Conservation (phyloP, 495 filamentous ascomycete species). For the Lepraria neglecta region DNA sequence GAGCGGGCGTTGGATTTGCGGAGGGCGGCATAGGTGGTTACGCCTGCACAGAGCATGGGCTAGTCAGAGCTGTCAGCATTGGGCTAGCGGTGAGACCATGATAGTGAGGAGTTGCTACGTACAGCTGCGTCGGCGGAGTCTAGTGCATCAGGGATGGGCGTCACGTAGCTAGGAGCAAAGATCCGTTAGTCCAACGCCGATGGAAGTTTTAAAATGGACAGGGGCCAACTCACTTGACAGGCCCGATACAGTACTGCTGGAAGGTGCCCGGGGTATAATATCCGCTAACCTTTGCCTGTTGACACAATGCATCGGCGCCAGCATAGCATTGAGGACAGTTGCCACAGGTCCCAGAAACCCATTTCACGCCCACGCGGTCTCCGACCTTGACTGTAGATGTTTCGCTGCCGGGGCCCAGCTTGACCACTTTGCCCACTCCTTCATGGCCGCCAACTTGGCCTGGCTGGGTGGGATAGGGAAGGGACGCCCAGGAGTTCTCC, state of each 20-base stretch:
- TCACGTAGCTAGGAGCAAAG: conserved; percentile 47
- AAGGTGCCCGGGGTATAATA: conserved; percentile 42
- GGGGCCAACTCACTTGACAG: conserved; percentile 47
- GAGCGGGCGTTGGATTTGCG: conserved; percentile 51
- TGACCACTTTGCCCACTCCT: conserved; percentile 54
- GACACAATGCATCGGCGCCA: conserved; percentile 54
- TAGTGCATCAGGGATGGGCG: conserved; percentile 59
- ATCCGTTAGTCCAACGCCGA: too few relatives aligned
- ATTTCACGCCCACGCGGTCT: conserved; percentile 57
- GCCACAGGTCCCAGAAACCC: conserved; percentile 43
- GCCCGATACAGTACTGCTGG: conserved; percentile 61
- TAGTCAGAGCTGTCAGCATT: not conserved
- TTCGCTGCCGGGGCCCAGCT: conserved; percentile 53
- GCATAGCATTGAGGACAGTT: conserved; percentile 41
- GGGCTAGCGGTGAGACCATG: not conserved
- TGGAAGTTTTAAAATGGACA: too few relatives aligned
- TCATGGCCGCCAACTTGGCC: conserved; percentile 64
- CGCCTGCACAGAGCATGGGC: conserved; percentile 58
- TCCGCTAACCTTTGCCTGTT: conserved; percentile 48
- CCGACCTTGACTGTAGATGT: conserved; percentile 52
- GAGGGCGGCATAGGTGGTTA: conserved; percentile 53
- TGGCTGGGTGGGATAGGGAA: conserved; percentile 57
- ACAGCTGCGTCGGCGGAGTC: conserved; percentile 51
- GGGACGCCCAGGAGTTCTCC: conserved; percentile 51
- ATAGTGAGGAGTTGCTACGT: not conserved